Evolutionary conservation across 2,329 filamentous ascomycete species (phyloP).

Genomic region (Chaetomium strumarium): DNA sequence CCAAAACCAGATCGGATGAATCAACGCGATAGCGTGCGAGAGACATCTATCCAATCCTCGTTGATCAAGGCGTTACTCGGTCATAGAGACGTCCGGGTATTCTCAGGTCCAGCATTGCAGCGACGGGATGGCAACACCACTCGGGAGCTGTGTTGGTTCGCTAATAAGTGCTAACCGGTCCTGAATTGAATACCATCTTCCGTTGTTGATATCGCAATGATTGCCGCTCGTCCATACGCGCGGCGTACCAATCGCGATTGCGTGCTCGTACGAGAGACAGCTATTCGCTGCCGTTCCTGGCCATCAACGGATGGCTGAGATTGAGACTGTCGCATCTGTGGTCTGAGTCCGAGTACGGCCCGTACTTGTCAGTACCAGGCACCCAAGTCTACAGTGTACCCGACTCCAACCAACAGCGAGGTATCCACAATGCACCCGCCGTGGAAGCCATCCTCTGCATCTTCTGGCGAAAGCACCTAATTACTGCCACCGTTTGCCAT

Average conservation of each 20-base stretch:
- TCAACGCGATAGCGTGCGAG: not conserved
- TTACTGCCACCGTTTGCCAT: slow-evolving; percentile 14
- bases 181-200: slow-evolving; percentile 7
- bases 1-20: not conserved
- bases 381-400: slow-evolving; percentile 1
- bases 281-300: slow-evolving; percentile 14
- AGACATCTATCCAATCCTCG: too few species aligned
- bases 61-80: not conserved
- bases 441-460: slow-evolving; percentile 21
- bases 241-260: slow-evolving; percentile 1
- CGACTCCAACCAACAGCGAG: slow-evolving; percentile 3
- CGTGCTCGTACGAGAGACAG: slow-evolving; percentile 11
- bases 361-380: not conserved
- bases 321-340: slow-evolving; percentile 6
- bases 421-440: slow-evolving; percentile 15
- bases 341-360: slow-evolving; percentile 2
- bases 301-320: slow-evolving; percentile 8
- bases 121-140: slow-evolving; percentile 5
- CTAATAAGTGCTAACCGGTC: slow-evolving; percentile 12
- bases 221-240: slow-evolving; percentile 3
- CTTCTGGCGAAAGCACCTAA: slow-evolving; percentile 17
- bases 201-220: slow-evolving; percentile 10
- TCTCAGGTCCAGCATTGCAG: too few species aligned
- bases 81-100: not conserved
- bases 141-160: slow-evolving; percentile 15